phyloP scores from a whole-genome alignment of 345 rosid species.

The Eucalyptus leucophloia region DNA sequence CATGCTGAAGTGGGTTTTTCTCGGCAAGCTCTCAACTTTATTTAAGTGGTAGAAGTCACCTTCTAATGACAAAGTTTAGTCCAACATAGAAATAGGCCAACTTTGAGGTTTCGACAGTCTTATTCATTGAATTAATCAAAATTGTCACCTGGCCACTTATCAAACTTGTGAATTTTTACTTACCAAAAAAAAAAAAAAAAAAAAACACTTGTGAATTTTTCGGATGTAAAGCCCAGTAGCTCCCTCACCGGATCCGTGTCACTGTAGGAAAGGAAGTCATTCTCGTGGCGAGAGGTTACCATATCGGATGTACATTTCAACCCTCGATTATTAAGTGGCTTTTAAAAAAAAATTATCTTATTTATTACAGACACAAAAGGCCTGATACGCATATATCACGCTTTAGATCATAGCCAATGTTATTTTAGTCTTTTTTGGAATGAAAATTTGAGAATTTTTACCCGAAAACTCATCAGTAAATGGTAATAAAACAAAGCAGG shows the following conservation, averaged over 20 bases:
- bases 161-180: not conserved
- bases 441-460: not conserved
- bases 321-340: not conserved
- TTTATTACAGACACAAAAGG: not conserved
- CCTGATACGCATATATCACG: not conserved
- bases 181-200: too few species aligned
- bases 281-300: not conserved
- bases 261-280: not conserved
- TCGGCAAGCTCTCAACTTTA: not conserved
- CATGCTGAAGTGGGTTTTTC: not conserved
- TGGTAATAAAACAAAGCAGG: not conserved
- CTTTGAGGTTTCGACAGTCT: not conserved
- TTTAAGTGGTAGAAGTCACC: not conserved
- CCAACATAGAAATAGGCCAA: not conserved
- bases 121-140: not conserved
- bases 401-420: not conserved
- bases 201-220: not conserved
- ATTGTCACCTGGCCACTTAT: not conserved
- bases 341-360: not conserved
- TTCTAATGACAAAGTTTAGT: not conserved
- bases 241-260: not conserved
- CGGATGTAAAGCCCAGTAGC: not conserved
- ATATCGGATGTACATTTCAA: not conserved
- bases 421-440: not conserved
- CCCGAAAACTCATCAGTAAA: not conserved